Evolutionary conservation across 2,329 filamentous ascomycete species (phyloP).

Genomic region (Gaeumannomyces tritici): DNA sequence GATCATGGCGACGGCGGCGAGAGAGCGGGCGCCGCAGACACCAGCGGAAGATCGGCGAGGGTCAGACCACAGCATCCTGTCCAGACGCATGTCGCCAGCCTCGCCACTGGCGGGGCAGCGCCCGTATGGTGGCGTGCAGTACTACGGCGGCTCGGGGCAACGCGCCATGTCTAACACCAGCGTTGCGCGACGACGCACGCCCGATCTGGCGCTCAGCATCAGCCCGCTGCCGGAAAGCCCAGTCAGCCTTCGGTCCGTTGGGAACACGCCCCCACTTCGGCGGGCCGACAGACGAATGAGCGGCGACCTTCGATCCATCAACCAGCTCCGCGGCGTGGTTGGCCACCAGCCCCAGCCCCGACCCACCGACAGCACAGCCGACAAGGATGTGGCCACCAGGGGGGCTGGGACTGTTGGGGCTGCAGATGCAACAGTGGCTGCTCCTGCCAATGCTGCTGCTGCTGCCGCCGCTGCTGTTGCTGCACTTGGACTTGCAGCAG

Average conservation of each 20-base stretch:
- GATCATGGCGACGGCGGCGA: neutral
- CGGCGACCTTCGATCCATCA: conserved; percentile 65
- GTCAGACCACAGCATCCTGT: neutral
- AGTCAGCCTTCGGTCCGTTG: conserved; percentile 35
- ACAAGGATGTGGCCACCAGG: conserved; percentile 10
- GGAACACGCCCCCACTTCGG: conserved; percentile 58
- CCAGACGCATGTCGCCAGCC: neutral
- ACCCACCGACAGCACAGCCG: conserved; percentile 5
- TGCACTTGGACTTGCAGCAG: conserved; percentile 3
- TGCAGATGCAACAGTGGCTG: neutral
- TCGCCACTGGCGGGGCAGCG: neutral
- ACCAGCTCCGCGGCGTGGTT: conserved; percentile 35
- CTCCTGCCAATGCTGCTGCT: neutral
- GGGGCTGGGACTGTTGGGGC: neutral
- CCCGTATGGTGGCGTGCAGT: neutral
- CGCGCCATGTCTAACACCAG: conserved; percentile 45
- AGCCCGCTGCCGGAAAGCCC: conserved; percentile 46
- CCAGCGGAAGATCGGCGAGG: neutral
- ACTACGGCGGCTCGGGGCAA: neutral
- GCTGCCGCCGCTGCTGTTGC: neutral
- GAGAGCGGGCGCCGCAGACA: neutral
- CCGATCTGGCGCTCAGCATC: conserved; percentile 37
- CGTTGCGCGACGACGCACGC: conserved; percentile 40
- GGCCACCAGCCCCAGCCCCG: conserved; percentile 3
- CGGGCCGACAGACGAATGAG: conserved; percentile 59